Evolutionary conservation across 2,329 filamentous ascomycete species (phyloP), one percentile per base, ranked within the genome.

Genomic region (Cryphonectria radicalis): DNA sequence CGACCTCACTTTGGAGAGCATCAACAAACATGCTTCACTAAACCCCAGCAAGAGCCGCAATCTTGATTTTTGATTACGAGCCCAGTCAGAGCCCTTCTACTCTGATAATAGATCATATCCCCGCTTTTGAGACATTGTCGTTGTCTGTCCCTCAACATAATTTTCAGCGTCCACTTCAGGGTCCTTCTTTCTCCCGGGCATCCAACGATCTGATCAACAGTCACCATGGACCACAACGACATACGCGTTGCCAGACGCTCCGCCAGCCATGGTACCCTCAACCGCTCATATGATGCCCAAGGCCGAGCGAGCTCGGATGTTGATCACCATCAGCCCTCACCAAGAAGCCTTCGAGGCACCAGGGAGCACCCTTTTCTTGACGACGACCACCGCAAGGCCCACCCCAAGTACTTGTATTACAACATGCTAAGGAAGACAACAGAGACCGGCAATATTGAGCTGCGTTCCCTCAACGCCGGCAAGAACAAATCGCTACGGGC

Each of bases 381-480:
- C 46, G 46, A 19, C 46, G 46, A 50, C 8, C 46, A 80, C 63
- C 86, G 82, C 0, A 86, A 88, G 0, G 46, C n/a, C 7, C 46
- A 80, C 63, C 86, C 82, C 0, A 86, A 88, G 0, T 87, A 85
- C 6, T 86, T 86, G 1, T 80, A 90, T n/a, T 85, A 89, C 74
- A 86, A 88, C 77, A 90, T 91, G 89, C 81, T 91, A 71, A 91
- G 88, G 80, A 91, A 86, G 4, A 90, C 87, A 1, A 91, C 89
- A 0, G 89, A 91, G 76, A 90, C 88, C 11, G 89, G 89, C n/a
- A 88, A 91, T 74, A 89, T 90, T 74, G 88, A 88, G 5, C 79
- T 87, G 66, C 90, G 90, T 77, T 88, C 86, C 67, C 80, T 87
- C 65, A 90, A 90, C 77, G 88, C 86, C 68, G 88, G 89, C 74